Evolutionary conservation across 2,329 filamentous ascomycete species (phyloP).

Genomic region (Zarea fungicola): DNA sequence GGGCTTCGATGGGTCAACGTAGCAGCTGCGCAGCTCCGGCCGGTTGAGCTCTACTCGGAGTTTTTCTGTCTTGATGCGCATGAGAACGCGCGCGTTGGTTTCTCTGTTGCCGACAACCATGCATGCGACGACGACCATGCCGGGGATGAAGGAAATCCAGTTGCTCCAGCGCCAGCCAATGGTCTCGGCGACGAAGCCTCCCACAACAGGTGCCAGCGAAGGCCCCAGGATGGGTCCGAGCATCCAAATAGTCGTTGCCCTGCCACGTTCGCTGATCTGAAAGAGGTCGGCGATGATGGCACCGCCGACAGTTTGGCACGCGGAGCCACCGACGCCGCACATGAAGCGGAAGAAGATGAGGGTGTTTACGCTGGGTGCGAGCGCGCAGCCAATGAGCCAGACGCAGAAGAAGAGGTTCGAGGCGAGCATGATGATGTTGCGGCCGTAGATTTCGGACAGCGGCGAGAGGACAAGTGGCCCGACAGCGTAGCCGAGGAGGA

Average conservation of each 20-base stretch:
- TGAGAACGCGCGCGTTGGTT: conserved; percentile 40
- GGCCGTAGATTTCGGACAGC: conserved; percentile 60
- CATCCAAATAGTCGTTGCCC: conserved; percentile 46
- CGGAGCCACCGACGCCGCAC: conserved; percentile 53
- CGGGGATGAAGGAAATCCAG: conserved; percentile 48
- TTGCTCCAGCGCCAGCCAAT: conserved; percentile 49
- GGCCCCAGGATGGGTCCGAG: conserved; percentile 56
- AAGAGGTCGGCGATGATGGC: conserved; percentile 53
- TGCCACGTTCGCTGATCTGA: conserved; percentile 39
- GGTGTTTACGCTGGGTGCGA: conserved; percentile 47
- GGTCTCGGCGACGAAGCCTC: conserved; percentile 43
- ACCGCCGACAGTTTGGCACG: conserved; percentile 49
- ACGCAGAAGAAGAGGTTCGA: conserved; percentile 57
- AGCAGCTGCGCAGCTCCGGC: conserved; percentile 40
- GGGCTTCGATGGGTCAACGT: conserved; percentile 30
- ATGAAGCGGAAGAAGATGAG: conserved; percentile 57
- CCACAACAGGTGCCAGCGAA: conserved; percentile 40
- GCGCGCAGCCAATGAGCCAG: conserved; percentile 60
- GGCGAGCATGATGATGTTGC: conserved; percentile 48
- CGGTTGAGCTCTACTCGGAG: conserved; percentile 40
- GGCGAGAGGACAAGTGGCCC: conserved; percentile 55
- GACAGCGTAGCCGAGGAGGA: conserved; percentile 53
- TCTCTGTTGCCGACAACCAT: conserved; percentile 34
- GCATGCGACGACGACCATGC: conserved; percentile 19
- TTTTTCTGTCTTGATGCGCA: conserved; percentile 41